These are phyloP conservation scores for Picocystis sp. DNA, from an alignment of 163 green algal genomes.

Conservation along the genomic window DNA sequence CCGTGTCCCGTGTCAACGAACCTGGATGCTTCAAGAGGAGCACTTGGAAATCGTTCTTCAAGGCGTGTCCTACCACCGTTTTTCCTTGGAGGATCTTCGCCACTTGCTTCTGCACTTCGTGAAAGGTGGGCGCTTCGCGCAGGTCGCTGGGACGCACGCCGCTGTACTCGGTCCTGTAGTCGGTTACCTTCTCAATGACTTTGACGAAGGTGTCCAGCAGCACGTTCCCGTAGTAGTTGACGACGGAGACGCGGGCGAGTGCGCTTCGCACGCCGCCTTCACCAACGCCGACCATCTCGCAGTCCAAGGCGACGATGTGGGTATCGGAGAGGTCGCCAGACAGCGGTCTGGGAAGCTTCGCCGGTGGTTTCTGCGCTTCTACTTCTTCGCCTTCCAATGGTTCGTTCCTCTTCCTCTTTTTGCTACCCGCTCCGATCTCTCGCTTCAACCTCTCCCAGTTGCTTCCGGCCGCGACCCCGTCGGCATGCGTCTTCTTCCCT, in stretches of 20 bases:
- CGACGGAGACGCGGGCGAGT: constrained; percentile 41
- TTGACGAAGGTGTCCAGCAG: constrained; percentile 59
- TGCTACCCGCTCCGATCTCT: too few species aligned
- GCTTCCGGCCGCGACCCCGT: too few species aligned
- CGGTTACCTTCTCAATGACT: constrained; percentile 30
- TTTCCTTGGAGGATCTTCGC: constrained; percentile 31
- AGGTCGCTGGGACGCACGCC: constrained; percentile 21
- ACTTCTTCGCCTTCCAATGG: too few species aligned
- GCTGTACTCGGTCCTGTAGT: constrained; percentile 42
- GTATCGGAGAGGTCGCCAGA: too few species aligned
- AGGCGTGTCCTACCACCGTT: constrained; percentile 56
- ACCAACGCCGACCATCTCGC: constrained; percentile 87
- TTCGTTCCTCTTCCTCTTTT: too few species aligned
- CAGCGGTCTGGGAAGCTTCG: too few species aligned
- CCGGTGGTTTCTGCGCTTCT: too few species aligned
- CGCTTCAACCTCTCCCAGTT: too few species aligned
- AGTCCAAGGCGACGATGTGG: constrained; percentile 66
- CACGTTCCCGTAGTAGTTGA: constrained; percentile 40
- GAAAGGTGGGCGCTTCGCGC: constrained; percentile 15
- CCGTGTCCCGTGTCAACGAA: not conserved
- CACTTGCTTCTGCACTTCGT: constrained; percentile 21
- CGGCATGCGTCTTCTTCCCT: too few species aligned
- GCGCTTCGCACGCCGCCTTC: constrained; percentile 26
- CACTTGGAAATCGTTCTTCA: constrained; percentile 63
- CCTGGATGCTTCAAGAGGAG: constrained; percentile 46